phyloP scores from a whole-genome alignment of 352 stramenopile species.

The Phytophthora fragariaefolia region DNA sequence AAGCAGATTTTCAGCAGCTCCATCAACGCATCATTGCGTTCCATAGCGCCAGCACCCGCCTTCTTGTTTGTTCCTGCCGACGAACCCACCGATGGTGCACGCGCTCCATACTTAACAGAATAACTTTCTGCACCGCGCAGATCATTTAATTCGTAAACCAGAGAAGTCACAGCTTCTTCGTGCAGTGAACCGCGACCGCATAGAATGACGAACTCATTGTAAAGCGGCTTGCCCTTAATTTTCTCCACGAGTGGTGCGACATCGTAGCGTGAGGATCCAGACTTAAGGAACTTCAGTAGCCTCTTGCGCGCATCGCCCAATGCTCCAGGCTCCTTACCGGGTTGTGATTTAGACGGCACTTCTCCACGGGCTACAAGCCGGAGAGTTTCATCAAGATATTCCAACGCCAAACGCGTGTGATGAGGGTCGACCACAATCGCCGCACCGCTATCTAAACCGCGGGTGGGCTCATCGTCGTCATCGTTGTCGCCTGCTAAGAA shows the following conservation, averaged over 20 bases:
- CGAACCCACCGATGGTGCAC: constrained; percentile 24
- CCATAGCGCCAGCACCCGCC: constrained; percentile 40
- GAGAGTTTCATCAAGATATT: constrained; percentile 88
- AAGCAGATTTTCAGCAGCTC: constrained; percentile 86
- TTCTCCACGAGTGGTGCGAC: constrained; percentile 77
- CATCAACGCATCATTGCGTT: constrained; percentile 77
- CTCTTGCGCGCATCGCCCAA: constrained; percentile 81
- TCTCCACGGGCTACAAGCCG: constrained; percentile 73
- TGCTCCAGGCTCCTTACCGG: constrained; percentile 74
- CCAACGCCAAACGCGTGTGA: constrained; percentile 84
- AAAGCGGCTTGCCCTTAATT: constrained; percentile 73
- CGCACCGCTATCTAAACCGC: constrained; percentile 22
- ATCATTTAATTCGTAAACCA: constrained; percentile 87
- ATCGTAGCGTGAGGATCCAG: constrained; percentile 79
- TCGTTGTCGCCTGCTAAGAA: constrained; percentile 75
- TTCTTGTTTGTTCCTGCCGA: constrained; percentile 44
- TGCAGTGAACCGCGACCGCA: constrained; percentile 82
- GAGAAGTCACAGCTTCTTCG: constrained; percentile 73
- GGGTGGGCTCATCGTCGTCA: constrained; percentile 54
- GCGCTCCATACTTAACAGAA: constrained; percentile 77
- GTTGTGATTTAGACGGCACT: constrained; percentile 82
- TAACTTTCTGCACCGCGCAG: constrained; percentile 84
- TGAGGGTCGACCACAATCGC: constrained; percentile 67
- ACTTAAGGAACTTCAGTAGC: constrained; percentile 84
- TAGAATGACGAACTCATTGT: constrained; percentile 88